phyloP scores from a whole-genome alignment of 2,329 filamentous ascomycete species.

The Thelonectria rubi region DNA sequence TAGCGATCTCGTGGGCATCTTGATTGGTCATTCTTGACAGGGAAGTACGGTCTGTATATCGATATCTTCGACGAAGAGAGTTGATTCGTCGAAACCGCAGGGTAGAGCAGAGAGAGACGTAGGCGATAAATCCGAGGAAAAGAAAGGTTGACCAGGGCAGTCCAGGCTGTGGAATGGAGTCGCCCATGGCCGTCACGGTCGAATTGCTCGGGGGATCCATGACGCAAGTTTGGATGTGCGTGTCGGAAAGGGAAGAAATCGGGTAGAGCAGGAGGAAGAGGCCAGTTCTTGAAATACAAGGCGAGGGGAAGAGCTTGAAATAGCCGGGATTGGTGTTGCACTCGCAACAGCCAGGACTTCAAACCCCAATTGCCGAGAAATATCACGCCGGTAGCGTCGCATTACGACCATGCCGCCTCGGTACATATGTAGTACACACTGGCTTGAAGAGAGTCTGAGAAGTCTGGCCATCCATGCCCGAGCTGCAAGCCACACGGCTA shows the following conservation, averaged over 20 bases:
- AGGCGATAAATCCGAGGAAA: slow-evolving; percentile 41
- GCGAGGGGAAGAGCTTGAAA: neutral
- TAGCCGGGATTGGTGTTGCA: too few relatives aligned
- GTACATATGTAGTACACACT: neutral
- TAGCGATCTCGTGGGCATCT: slow-evolving; percentile 57
- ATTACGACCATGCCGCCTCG: neutral
- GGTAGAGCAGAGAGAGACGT: slow-evolving; percentile 47
- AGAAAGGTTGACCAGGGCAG: slow-evolving; percentile 18
- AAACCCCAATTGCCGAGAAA: neutral
- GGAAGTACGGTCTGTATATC: slow-evolving; percentile 48
- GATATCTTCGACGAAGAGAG: slow-evolving; percentile 42
- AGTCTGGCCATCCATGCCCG: neutral
- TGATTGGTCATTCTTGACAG: slow-evolving; percentile 52
- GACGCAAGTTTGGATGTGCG: neutral
- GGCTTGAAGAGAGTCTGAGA: neutral
- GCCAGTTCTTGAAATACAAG: neutral
- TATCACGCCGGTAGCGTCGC: neutral
- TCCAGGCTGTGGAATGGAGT: neutral
- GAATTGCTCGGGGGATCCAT: neutral
- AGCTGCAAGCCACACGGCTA: neutral
- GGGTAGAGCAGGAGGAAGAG: neutral
- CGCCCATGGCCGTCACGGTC: neutral
- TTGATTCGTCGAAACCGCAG: slow-evolving; percentile 50
- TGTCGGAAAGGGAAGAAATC: neutral
- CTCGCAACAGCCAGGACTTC: too few relatives aligned